These are phyloP conservation scores for Coprinellus aureogranulatus DNA, from an alignment of 768 basidiomycete species.

Conservation along the genomic window DNA sequence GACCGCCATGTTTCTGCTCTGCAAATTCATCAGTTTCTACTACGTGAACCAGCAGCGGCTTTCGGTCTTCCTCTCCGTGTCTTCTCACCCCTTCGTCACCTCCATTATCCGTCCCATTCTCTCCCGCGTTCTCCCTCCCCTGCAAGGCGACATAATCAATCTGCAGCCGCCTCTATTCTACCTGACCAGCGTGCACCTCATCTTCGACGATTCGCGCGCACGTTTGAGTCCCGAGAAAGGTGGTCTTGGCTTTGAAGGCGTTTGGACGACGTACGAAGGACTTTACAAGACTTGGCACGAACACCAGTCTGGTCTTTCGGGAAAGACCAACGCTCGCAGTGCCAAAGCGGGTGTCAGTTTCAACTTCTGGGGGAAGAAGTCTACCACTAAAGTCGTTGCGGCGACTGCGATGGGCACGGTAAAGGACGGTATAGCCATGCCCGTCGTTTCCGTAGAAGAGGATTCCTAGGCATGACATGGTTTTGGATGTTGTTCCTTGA, in stretches of 20 bases:
- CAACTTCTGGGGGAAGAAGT: too few species aligned
- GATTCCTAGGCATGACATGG: not conserved
- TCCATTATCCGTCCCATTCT: conserved; percentile 20
- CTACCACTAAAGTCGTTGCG: not conserved
- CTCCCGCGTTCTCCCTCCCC: conserved; percentile 38
- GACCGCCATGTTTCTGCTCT: conserved; percentile 62
- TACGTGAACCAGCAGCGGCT: conserved; percentile 41
- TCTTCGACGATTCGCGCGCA: conserved; percentile 68
- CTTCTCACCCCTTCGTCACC: conserved; percentile 21
- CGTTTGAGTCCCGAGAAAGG: conserved; percentile 52
- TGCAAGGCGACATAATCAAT: conserved; percentile 51
- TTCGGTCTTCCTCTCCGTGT: conserved; percentile 24
- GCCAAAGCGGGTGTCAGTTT: not conserved
- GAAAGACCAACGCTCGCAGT: not conserved
- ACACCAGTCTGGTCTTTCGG: conserved; percentile 35
- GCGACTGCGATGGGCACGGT: not conserved
- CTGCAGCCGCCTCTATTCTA: conserved; percentile 61
- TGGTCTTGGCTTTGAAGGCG: conserved; percentile 60
- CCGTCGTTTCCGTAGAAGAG: conserved; percentile 7
- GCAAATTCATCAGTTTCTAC: conserved; percentile 56
- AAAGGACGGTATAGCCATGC: conserved; percentile 4
- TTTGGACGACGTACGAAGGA: conserved; percentile 58
- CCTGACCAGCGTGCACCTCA: conserved; percentile 50
- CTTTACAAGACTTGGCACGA: conserved; percentile 56
- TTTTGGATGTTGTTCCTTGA: too few species aligned